These are phyloP conservation scores for Quercus engelmannii DNA, from an alignment of 306 rosid species.

Conservation along the genomic window DNA sequence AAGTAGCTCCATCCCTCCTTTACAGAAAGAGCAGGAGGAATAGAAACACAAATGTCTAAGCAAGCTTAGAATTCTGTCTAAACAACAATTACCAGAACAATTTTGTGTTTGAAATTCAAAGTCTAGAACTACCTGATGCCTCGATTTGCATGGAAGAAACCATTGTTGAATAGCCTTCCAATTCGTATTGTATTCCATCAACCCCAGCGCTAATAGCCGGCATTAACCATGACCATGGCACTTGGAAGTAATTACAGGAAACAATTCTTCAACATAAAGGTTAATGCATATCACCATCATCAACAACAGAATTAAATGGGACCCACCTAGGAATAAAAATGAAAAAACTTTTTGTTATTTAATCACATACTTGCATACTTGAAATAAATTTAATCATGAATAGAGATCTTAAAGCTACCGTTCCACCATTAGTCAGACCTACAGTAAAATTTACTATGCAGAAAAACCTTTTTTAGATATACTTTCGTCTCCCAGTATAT, in stretches of 20 bases:
- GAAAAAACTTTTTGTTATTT: not conserved
- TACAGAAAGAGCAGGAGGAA: not conserved
- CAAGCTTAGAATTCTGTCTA: not conserved
- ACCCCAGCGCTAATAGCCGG: constrained; percentile 84
- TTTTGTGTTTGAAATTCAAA: not conserved
- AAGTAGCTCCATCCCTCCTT: not conserved
- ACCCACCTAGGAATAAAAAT: not conserved
- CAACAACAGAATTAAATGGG: not conserved
- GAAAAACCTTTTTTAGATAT: not conserved
- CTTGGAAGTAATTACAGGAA: not conserved
- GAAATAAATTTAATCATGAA: not conserved
- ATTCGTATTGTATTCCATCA: constrained; percentile 91
- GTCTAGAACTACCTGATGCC: constrained; percentile 67
- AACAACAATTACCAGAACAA: not conserved
- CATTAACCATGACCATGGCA: constrained; percentile 5
- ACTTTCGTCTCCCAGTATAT: not conserved
- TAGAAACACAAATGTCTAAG: not conserved
- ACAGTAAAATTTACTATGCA: not conserved
- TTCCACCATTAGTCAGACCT: not conserved
- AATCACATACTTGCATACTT: not conserved
- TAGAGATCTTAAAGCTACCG: not conserved
- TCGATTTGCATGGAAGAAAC: constrained; percentile 92
- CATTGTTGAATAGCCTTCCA: constrained; percentile 91
- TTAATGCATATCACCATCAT: not conserved
- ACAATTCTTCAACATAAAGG: not conserved